Base-by-base conservation (phyloP, 2,329 filamentous ascomycete genomes). In the Alternaria alternata region DNA sequence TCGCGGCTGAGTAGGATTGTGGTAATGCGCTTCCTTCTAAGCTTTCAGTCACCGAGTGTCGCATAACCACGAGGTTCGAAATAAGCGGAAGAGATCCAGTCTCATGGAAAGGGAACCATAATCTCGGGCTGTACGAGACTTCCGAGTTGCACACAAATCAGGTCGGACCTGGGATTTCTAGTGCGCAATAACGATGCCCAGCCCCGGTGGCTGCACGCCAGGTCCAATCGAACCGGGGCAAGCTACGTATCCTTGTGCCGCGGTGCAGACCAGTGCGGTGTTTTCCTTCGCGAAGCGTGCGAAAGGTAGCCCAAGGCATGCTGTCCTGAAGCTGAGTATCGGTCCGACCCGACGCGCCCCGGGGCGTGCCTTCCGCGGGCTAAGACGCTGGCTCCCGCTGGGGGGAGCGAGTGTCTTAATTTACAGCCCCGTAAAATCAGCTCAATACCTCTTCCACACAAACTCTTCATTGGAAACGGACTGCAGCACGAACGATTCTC, bases 311-410 rank as follows among this genome's bases (percentile, higher is more conserved):
- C 24, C 14, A 54, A 34, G 12, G 22, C 36, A 22, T 14, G 46
- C 46, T 55, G 51, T 34, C 42, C 22, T 36, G 44, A 32, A 55
- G 41, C 24, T 36, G 38, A 28, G 20, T 54, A 46, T 41, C 57
- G 57, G 57, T 36, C 57, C 57, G 57, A 59, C 44, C 57, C 57
- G 57, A 55, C 22, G 46, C 30, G 30, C 30, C 16, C 48, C 57
- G 57, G 57, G 28, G 44, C 57, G 57, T 59, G 34, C 57, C 57
- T 59, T 43, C 57, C 57, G 57, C 44, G 39, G 46, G 54, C 52
- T 54, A 42, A 39, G 44, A 46, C 51, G 49, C 46, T 49, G 46
- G 32, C 30, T 49, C 32, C 46, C 46, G 46, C 32, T 38, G 20
- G 32, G 24, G 24, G 30, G 36, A 34, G n/a, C 46, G 46, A 20